These are phyloP conservation scores for Quercus engelmannii DNA, from an alignment of 306 rosid species.

Conservation along the genomic window DNA sequence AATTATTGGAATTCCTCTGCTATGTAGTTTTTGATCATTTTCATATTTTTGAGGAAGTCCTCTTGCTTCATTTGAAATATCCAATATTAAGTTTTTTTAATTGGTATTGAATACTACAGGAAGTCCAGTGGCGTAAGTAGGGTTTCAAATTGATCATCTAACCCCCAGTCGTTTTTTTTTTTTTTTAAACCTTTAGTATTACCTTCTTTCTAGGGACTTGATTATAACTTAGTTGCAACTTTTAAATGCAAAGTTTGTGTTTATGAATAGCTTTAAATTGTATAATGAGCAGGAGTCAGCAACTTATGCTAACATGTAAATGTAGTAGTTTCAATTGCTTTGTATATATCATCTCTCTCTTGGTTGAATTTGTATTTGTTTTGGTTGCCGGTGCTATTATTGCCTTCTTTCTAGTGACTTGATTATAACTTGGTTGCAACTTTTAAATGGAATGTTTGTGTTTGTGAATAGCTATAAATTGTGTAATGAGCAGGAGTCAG, in stretches of 20 bases:
- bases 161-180: no score
- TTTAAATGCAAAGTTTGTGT: background rate
- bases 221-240: background rate
- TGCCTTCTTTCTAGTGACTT: background rate
- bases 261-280: no score
- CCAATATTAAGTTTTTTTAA: background rate
- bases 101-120: no score
- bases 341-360: no score
- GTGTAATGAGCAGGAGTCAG: no score
- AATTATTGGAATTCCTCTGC: background rate
- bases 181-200: background rate
- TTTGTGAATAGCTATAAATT: no score
- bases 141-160: no score
- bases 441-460: background rate
- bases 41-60: background rate
- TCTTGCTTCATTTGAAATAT: background rate
- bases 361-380: no score
- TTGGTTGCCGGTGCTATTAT: background rate
- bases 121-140: no score
- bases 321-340: no score
- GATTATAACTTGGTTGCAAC: background rate
- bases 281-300: no score
- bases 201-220: background rate
- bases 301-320: no score
- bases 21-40: background rate